phyloP scores from a whole-genome alignment of 768 basidiomycete species.

The Saitozyma sp. region DNA sequence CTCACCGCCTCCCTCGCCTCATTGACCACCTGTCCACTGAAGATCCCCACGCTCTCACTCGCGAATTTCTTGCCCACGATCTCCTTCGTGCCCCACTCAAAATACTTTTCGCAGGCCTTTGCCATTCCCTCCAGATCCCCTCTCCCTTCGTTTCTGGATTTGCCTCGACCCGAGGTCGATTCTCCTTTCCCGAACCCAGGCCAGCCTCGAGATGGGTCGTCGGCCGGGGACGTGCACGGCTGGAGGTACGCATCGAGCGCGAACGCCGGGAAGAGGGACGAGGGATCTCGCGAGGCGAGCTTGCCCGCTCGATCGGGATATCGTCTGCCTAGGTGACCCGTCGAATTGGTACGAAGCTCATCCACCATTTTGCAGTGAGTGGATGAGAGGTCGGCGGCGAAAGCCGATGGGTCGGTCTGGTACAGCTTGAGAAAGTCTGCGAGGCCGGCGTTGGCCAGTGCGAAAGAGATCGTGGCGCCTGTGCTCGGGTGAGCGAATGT shows the following conservation, averaged over 20 bases:
- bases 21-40: conserved; percentile 71
- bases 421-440: conserved; percentile 55
- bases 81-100: conserved; percentile 88
- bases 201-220: conserved; percentile 34
- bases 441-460: conserved; percentile 76
- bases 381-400: conserved; percentile 10
- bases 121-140: conserved; percentile 62
- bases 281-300: conserved; percentile 69
- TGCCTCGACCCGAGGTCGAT: conserved; percentile 14
- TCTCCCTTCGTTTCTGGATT: conserved; percentile 38
- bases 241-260: conserved; percentile 74
- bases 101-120: conserved; percentile 76
- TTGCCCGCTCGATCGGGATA: conserved; percentile 64
- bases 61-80: conserved; percentile 77
- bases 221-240: conserved; percentile 60
- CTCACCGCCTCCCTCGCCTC: conserved; percentile 68
- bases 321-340: conserved; percentile 59
- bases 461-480: conserved; percentile 64
- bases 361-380: conserved; percentile 23
- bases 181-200: conserved; percentile 43
- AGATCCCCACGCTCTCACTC: conserved; percentile 65
- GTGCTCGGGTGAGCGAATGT: background rate
- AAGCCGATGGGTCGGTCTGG: conserved; percentile 10
- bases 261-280: conserved; percentile 69
- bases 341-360: conserved; percentile 58